These are phyloP conservation scores for Pythium rhizo-oryzae DNA, from an alignment of 352 stramenopile species.

Conservation along the genomic window DNA sequence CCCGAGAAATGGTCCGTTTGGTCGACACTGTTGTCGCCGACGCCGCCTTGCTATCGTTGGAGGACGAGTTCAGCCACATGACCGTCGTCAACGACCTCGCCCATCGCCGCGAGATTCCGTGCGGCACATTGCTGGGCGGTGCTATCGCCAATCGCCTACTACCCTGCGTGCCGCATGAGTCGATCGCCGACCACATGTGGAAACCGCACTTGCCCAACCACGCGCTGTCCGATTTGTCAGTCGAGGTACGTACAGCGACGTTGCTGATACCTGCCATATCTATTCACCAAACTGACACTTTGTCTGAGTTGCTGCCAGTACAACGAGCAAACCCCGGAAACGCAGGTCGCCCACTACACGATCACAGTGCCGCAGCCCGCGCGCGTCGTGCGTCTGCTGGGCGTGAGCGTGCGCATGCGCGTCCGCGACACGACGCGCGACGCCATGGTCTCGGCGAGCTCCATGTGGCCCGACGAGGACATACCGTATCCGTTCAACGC, in stretches of 20 bases:
- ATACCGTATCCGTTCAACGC: background rate
- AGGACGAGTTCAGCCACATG: background rate
- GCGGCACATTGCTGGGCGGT: background rate
- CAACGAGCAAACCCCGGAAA: background rate
- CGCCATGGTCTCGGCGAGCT: background rate
- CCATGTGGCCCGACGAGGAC: constrained; percentile 4
- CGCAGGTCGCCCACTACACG: background rate
- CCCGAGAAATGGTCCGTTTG: background rate
- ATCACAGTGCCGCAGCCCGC: background rate
- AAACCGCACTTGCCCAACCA: background rate
- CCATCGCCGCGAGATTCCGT: background rate
- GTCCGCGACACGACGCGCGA: constrained; percentile 1
- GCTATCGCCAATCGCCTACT: background rate
- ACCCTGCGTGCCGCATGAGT: background rate
- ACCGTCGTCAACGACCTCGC: background rate
- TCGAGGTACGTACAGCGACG: background rate
- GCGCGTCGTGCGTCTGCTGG: background rate
- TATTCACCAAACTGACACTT: too few relatives aligned
- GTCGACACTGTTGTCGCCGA: background rate
- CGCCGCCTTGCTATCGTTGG: background rate
- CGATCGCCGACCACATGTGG: constrained; percentile 5
- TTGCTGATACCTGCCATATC: background rate
- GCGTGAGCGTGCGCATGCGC: background rate
- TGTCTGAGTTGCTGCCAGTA: background rate
- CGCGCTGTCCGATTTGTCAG: background rate